Percentiles rank a stretch among this genome's conserved stretches.
Conservation (phyloP, 192 early-diverging fungal species). For the Podila minutissima region DNA sequence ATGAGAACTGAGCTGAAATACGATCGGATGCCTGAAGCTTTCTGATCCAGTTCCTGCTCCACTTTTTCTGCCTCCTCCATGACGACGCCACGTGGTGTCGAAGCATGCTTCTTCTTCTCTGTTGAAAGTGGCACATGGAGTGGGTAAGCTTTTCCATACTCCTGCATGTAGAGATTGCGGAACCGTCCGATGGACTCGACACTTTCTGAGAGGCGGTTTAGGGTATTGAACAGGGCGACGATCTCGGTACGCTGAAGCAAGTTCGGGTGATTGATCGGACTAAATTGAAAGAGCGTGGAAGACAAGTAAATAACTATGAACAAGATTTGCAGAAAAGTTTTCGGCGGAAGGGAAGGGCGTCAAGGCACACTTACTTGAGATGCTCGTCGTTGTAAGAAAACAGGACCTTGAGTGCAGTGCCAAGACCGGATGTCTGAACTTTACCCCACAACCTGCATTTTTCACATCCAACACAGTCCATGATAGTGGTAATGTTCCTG, state of each 20-base stretch:
- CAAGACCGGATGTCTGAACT: constrained; percentile 90
- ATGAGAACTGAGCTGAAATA: not conserved
- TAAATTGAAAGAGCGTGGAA: constrained; percentile 9
- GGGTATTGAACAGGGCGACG: constrained; percentile 89
- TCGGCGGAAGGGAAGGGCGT: too few relatives aligned
- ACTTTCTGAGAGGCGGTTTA: constrained; percentile 86
- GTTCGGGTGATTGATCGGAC: constrained; percentile 62
- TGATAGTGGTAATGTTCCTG: constrained; percentile 94
- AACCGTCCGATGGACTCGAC: constrained; percentile 83
- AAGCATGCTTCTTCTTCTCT: not conserved
- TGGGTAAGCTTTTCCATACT: not conserved
- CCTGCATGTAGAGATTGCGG: constrained; percentile 71
- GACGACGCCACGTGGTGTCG: not conserved
- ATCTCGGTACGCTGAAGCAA: constrained; percentile 81
- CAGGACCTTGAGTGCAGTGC: constrained; percentile 92
- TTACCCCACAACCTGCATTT: constrained; percentile 99
- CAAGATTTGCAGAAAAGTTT: too few relatives aligned
- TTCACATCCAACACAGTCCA: constrained; percentile 98
- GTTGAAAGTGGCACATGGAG: not conserved
- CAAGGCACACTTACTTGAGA: constrained; percentile 50
- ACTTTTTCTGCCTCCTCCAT: not conserved
- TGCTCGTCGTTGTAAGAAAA: constrained; percentile 88
- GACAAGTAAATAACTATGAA: not conserved
- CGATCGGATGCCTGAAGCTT: not conserved
- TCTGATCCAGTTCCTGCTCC: not conserved